Evolutionary conservation across 768 basidiomycete genomes (phyloP).

Genomic region (Serendipita vermifera): DNA sequence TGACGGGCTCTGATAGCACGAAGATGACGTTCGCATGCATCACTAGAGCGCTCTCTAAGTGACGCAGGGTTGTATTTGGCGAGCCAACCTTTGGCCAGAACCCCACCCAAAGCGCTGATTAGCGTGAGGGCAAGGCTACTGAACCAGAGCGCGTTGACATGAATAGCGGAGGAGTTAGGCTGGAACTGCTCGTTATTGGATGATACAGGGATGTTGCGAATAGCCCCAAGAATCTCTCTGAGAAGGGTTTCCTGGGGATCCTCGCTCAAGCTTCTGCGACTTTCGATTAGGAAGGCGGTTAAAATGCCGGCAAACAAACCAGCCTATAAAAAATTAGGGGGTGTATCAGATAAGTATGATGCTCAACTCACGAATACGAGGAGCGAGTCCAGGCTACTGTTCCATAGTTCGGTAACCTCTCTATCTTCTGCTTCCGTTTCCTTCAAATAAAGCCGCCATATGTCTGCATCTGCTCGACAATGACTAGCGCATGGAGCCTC

Average conservation of each 20-base stretch:
- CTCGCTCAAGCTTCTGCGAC: neutral
- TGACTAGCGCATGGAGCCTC: too few species aligned
- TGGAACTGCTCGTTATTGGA: too few species aligned
- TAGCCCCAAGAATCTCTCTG: too few species aligned
- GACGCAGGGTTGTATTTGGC: too few species aligned
- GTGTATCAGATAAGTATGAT: neutral
- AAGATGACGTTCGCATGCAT: too few species aligned
- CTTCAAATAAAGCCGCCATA: neutral
- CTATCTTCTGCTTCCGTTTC: neutral
- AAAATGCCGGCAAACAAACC: constrained; percentile 1
- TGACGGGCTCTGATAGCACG: too few species aligned
- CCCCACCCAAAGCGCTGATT: neutral
- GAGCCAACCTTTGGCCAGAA: constrained; percentile 7
- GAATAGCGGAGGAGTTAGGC: too few species aligned
- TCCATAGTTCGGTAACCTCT: neutral
- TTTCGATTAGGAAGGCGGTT: neutral
- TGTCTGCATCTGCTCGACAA: too few species aligned
- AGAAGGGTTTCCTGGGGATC: neutral
- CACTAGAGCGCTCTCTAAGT: too few species aligned
- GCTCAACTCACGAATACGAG: constrained; percentile 1
- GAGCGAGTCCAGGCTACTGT: neutral
- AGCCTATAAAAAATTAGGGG: too few species aligned
- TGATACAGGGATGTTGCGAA: too few species aligned
- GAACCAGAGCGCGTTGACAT: too few species aligned
- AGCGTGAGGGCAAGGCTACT: neutral